These are phyloP conservation scores for Linaria vulgaris DNA, from an alignment of 257 asterid genomes.

Conservation along the genomic window DNA sequence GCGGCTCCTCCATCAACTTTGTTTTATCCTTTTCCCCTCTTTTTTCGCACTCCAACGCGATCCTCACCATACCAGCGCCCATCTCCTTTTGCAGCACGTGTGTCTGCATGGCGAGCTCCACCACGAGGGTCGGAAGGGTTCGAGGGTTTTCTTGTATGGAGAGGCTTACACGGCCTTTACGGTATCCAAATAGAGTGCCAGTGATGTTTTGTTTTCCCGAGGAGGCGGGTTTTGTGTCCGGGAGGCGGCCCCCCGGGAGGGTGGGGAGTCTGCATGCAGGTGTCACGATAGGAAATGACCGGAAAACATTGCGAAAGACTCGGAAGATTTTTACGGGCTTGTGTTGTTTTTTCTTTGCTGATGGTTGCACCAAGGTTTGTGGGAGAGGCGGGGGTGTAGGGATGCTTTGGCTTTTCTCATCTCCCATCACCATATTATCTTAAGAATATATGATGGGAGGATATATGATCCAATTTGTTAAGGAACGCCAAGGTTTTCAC, in stretches of 20 bases:
- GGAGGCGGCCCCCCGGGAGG: slow-evolving; percentile 63
- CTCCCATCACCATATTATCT: slow-evolving; percentile 68
- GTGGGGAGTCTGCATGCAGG: slow-evolving; percentile 61
- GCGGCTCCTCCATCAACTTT: slow-evolving; percentile 56
- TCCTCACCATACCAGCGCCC: slow-evolving; percentile 42
- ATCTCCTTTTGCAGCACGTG: slow-evolving; percentile 47
- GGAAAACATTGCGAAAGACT: slow-evolving; percentile 63
- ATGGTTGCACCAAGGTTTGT: slow-evolving; percentile 63
- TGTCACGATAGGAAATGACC: slow-evolving; percentile 76
- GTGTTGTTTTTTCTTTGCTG: slow-evolving; percentile 35
- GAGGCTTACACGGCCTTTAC: slow-evolving; percentile 44
- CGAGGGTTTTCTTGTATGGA: slow-evolving; percentile 43
- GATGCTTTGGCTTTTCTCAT: slow-evolving; percentile 28
- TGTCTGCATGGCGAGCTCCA: slow-evolving; percentile 54
- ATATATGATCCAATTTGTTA: background rate
- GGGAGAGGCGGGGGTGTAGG: slow-evolving; percentile 37
- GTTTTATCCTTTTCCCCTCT: slow-evolving; percentile 33
- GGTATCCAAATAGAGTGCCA: slow-evolving; percentile 70
- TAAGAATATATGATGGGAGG: slow-evolving; percentile 35
- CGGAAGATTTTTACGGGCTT: slow-evolving; percentile 44
- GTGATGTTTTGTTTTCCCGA: slow-evolving; percentile 36
- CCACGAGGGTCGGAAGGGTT: slow-evolving; percentile 43
- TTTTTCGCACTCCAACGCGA: slow-evolving; percentile 54
- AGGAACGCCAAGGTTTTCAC: background rate
- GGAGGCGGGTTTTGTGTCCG: slow-evolving; percentile 17